Evolutionary conservation across 257 asterid genomes (phyloP), one percentile per base, ranked within the genome.

Genomic region (Fraxinus americana): DNA sequence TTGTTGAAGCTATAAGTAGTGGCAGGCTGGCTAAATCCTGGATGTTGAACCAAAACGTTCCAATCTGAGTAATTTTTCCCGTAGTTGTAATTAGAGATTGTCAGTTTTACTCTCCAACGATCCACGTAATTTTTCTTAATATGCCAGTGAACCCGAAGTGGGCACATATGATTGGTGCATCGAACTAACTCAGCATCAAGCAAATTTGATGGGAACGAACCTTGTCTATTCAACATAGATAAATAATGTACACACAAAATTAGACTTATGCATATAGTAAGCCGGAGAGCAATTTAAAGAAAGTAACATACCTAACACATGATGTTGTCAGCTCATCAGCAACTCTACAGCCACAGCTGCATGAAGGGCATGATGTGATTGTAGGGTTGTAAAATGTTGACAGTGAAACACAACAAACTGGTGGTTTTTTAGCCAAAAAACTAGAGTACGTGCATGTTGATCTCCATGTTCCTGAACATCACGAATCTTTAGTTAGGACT

Each of bases 131-230:
- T 92, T 74, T 71, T 83, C 80, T 81, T 90, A 30, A 92, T 85
- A 75, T 90, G 96, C 97, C 97, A 92, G 76, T 92, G 94, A 76
- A 92, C 78, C 34, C 89, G 83, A 70, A 90, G 82, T 7, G 96
- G 94, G 70, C 97, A 90, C 97, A 92, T 92, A 75, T 92, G 96
- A 78, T 86, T 86, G 12, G 90, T 86, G 89, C 97, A 92, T 67
- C 77, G 86, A n/a, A 92, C 81, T 30, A 89, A 63, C 54, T 83
- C 88, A 9, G 86, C 87, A n/a, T 79, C 82, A 1, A 23, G 32
- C 45, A 79, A 66, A 68, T 70, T 87, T 19, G 87, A 78, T 12
- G 86, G 70, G 57, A 85, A 78, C 0, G 52, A 54, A 21, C 83
- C 91, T 81, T 82, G 87, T n/a, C 97, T 91, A 86, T 71, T 75